Base-by-base conservation (phyloP, 768 basidiomycete genomes). In the Paxillus involutus region DNA sequence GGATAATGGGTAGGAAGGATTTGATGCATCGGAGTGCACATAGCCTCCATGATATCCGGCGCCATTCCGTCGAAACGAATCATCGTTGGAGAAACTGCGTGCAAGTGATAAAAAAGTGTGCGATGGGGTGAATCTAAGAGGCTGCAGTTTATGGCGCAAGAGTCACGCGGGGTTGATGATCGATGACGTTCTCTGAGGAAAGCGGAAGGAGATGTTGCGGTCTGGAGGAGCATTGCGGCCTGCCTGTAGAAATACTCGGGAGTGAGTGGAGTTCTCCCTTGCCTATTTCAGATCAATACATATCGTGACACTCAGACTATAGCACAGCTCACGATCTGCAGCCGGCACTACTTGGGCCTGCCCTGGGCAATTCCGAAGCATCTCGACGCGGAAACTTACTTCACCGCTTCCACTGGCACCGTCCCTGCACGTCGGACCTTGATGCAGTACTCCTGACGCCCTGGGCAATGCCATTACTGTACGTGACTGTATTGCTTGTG, bases 1-100 rank as follows among this genome's bases (percentile, higher is more conserved):
- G 64, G 61, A 47, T 68, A 57, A n/a, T 48, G 70, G 32, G 80
- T 50, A 9, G 73, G 77, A 12, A 89, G 74, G 63, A 91, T 81
- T 58, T 80, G 79, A 71, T 91, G 88, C 89, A 91, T 89, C 0
- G 89, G 89, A 0, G 88, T 91, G 73, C 88, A 89, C 84, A 91
- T 88, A 7, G 89, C 85, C 67, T 89, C 85, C 79, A 87, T 83
- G 46, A 90, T 86, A 62, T 89, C 88, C 29, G 83, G 81, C 12
- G 88, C 78, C 56, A 90, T 74, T 51, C 77, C 80, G 68, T 90
- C 88, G 77, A 90, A 89, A 49, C 88, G 83, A 66, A 91, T 90
- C 88, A 90, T 90, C 21, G 29, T 54, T 48, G n/a, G 40, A 4
- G 39, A 29, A 45, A 46, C 4, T 49, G 19, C 9, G 52, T 36